Base-by-base conservation (phyloP, 208 protist genomes). In the Acanthamoeba castellanii region DNA sequence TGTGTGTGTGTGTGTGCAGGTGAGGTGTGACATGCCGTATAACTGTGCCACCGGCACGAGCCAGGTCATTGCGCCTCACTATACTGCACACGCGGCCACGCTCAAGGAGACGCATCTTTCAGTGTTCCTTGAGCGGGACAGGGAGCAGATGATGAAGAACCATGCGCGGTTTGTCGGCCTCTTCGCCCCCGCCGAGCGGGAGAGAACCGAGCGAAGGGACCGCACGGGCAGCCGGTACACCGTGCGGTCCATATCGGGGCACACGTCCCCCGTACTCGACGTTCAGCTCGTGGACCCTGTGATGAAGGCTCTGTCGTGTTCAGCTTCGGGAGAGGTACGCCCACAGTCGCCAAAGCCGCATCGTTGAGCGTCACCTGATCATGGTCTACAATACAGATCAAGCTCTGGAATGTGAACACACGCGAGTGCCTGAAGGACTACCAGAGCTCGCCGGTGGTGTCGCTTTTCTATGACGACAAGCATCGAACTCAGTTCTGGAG, bases 251-350 rank as follows among this genome's bases (percentile, higher is more conserved):
- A 61, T 87, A 4, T 8, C 37, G 18, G 78, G 78, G 13, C 78
- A 87, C 34, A 25, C 32, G 9, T 22, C 61, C 7, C 13, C 32
- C 32, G 61, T 92, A 0, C 61, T 74, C 37, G 85, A 92, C n/a
- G 6, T 92, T 4, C 59, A 66, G 52, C 27, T 72, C 18, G 85
- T 92, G 32, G 85, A 92, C 22, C 85, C 50, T 13, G 18, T 92
- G 30, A 92, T 92, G 85, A 92, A 92, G 32, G 85, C 61, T 9
- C 85, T 92, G 4, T 57, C 85, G n/a, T 87, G 78, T 16, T 61
- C 45, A 2, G 78, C 78, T 27, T 52, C 78, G 7, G 78, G 78
- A 52, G 78, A 87, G 78, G 78, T 87, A 22, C 1, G 20, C 18
- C 3, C 55, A 25, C 11, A 45, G 42, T 9, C 42, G 42, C 42